A percentile compares a stretch with the other conserved stretches of the same genome.
Conservation (phyloP, 768 basidiomycete genomes). For the Lentinula lateritia region DNA sequence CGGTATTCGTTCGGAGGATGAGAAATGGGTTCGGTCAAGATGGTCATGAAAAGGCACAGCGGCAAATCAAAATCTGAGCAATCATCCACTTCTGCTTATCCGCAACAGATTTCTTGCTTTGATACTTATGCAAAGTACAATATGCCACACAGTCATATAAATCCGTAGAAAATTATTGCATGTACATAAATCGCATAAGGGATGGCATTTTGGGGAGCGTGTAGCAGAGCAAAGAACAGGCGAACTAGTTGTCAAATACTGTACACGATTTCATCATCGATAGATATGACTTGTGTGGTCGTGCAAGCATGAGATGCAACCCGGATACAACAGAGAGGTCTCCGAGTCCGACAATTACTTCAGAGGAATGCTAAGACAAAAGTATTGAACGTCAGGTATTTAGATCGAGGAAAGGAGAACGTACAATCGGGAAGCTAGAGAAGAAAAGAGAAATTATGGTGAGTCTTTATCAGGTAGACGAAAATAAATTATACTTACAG, state of each 20-base stretch:
- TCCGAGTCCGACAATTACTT: slow-evolving; percentile 53
- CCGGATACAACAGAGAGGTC: neutral
- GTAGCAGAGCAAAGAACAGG: neutral
- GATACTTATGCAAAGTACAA: no score
- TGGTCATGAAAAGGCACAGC: neutral
- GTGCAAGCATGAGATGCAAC: neutral
- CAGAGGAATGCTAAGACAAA: slow-evolving; percentile 73
- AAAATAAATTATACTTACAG: slow-evolving; percentile 44
- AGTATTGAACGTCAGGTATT: slow-evolving; percentile 9
- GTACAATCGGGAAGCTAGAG: slow-evolving; percentile 69
- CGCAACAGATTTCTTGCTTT: no score
- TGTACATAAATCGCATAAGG: neutral
- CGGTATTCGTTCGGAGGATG: slow-evolving; percentile 30
- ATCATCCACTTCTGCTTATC: no score
- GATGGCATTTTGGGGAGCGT: neutral
- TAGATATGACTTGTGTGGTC: neutral
- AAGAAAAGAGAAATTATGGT: neutral
- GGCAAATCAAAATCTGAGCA: no score
- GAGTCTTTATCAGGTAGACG: slow-evolving; percentile 7
- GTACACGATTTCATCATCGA: neutral
- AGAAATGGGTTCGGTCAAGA: slow-evolving; percentile 19
- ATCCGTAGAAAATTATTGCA: no score
- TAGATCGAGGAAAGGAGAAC: slow-evolving; percentile 20
- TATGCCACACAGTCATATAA: no score
- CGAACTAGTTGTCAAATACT: neutral